phyloP scores from a whole-genome alignment of 2,329 filamentous ascomycete genomes.

The Podosphaera leucotricha region DNA sequence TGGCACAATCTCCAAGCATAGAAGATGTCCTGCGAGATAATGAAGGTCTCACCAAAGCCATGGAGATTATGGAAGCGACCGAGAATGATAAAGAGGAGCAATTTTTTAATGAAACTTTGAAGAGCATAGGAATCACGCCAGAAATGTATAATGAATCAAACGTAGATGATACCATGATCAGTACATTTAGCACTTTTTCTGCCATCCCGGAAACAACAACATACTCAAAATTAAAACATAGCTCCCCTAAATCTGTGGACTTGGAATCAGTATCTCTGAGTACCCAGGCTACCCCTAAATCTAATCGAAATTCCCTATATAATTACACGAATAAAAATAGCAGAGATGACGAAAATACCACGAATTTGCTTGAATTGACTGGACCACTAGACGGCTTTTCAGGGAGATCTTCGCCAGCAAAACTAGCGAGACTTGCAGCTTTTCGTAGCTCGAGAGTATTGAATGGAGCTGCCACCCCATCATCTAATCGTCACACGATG shows the following conservation, averaged over 20 bases:
- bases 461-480: constrained; percentile 11
- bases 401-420: constrained; percentile 25
- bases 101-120: constrained; percentile 11
- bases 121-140: constrained; percentile 14
- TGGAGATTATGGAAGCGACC: constrained; percentile 36
- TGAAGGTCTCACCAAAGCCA: constrained; percentile 31
- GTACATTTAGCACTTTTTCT: constrained; percentile 55
- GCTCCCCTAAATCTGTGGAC: constrained; percentile 28
- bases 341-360: constrained; percentile 29
- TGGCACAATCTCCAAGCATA: constrained; percentile 15
- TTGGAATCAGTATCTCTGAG: constrained; percentile 18
- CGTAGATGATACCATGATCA: constrained; percentile 17
- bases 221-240: constrained; percentile 51
- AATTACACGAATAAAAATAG: constrained; percentile 13
- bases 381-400: constrained; percentile 42
- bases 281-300: constrained; percentile 12
- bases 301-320: constrained; percentile 15
- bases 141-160: constrained; percentile 15
- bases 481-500: constrained; percentile 19
- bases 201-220: constrained; percentile 71
- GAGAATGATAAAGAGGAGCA: constrained; percentile 13
- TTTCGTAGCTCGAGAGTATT: constrained; percentile 20
- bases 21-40: constrained; percentile 31
- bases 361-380: constrained; percentile 71
- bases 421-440: constrained; percentile 15